Conservation (phyloP, 495 filamentous ascomycete genomes). For the Penicillium dipodomyicola region DNA sequence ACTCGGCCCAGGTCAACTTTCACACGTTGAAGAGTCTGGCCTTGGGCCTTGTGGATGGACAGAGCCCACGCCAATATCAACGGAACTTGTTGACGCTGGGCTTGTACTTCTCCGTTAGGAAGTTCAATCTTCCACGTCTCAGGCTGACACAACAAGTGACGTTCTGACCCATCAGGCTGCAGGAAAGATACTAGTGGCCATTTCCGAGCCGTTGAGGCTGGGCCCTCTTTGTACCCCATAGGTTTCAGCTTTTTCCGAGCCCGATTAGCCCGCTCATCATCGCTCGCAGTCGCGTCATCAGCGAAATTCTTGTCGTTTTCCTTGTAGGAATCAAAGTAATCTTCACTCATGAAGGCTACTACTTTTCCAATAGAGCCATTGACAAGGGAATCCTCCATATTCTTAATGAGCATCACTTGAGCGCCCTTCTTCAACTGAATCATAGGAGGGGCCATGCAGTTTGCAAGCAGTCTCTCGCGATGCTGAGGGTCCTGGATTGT, state of each 20-base stretch:
- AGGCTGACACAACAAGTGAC: slow-evolving; percentile 76
- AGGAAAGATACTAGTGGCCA: slow-evolving; percentile 84
- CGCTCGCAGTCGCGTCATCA: slow-evolving; percentile 33
- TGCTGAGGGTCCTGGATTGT: slow-evolving; percentile 59
- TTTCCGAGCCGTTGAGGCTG: slow-evolving; percentile 39
- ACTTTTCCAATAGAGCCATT: slow-evolving; percentile 92
- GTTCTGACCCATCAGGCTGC: slow-evolving; percentile 70
- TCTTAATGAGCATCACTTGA: slow-evolving; percentile 99
- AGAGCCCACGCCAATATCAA: slow-evolving; percentile 95
- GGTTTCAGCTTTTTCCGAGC: slow-evolving; percentile 51
- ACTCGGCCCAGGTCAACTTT: slow-evolving; percentile 90
- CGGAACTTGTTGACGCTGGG: slow-evolving; percentile 60
- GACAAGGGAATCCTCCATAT: slow-evolving; percentile 89
- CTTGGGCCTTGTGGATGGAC: slow-evolving; percentile 97
- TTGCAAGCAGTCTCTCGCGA: slow-evolving; percentile 75
- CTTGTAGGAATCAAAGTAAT: slow-evolving; percentile 64
- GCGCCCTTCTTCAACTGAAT: slow-evolving; percentile 85
- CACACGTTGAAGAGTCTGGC: slow-evolving; percentile 90
- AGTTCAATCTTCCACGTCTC: slow-evolving; percentile 97
- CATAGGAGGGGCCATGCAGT: slow-evolving; percentile 84
- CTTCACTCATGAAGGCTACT: slow-evolving; percentile 80
- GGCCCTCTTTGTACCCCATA: slow-evolving; percentile 38
- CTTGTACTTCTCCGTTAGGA: slow-evolving; percentile 91
- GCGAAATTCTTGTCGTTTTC: slow-evolving; percentile 55
- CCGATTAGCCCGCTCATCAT: slow-evolving; percentile 44